Evolutionary conservation across 2,329 filamentous ascomycete genomes (phyloP), one percentile per base, ranked within the genome.

Genomic region (Fusarium albidum): DNA sequence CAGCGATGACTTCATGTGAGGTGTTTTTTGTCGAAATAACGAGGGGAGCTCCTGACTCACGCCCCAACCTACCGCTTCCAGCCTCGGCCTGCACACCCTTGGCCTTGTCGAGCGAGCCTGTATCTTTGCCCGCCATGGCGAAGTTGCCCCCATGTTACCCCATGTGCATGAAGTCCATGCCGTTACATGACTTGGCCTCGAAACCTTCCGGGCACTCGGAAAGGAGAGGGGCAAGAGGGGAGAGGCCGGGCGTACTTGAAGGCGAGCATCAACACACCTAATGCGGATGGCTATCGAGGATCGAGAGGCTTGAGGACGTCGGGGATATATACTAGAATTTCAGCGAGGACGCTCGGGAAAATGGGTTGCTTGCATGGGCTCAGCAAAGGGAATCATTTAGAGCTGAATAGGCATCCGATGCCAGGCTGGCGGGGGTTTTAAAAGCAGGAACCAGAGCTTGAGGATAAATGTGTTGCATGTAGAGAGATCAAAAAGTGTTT

Each of bases 1-100:
- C 50, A 89, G 87, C 69, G 86, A 88, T 64, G 87, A 90, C 73
- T 90, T 90, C 68, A 90, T 90, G 86, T 90, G 83, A 88, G 79
- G 55, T 49, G 52, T 39, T 40, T 41, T 40, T 55, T 27, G 14
- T 56, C 21, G 39, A 57, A 15, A 46, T 28, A 51, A 25, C n/a
- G 26, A 56, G 42, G 42, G 41, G 40, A 43, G 38, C 44, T 47
- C 45, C 49, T 31, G 34, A 46, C 43, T 39, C 49, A 21, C 32
- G 50, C 41, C 33, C 45, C 31, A 26, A 32, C 31, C 33, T 52
- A 33, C 48, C 40, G 44, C 48, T 53, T 49, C 42, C 54, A 45
- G 43, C 49, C 25, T 43, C 25, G 29, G 46, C 46, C 47, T 52
- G 44, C 47, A 42, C 45, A 49, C 49, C 26, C 37, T 33, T 44